phyloP scores from a whole-genome alignment of 139 green algal species.

The Monoraphidium neglectum region DNA sequence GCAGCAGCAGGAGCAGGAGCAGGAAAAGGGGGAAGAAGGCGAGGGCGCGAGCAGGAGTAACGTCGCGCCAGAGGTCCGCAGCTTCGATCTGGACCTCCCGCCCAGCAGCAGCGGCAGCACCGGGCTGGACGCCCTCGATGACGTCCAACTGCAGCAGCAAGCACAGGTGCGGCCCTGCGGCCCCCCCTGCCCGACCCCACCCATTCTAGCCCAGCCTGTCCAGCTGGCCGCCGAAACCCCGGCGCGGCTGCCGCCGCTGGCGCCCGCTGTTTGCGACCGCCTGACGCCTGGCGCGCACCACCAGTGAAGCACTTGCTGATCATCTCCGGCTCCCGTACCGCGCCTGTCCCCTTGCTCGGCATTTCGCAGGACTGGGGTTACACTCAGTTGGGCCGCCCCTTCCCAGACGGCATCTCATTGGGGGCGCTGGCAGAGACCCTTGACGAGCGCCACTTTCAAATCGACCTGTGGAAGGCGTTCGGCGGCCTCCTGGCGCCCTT shows the following conservation, averaged over 20 bases:
- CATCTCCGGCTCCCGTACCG: background rate
- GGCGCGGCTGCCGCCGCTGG: too few species aligned
- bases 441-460: background rate
- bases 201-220: too few species aligned
- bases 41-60: too few species aligned
- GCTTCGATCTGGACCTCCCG: too few species aligned
- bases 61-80: too few species aligned
- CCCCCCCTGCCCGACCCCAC: too few species aligned
- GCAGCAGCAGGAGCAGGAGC: too few species aligned
- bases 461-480: slow-evolving; percentile 19
- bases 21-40: too few species aligned
- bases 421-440: slow-evolving; percentile 7
- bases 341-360: background rate
- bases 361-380: slow-evolving; percentile 23
- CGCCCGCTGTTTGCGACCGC: too few species aligned
- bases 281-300: too few species aligned
- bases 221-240: too few species aligned
- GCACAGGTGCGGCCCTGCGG: background rate
- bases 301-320: background rate
- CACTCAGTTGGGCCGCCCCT: slow-evolving; percentile 14
- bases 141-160: slow-evolving; percentile 17
- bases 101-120: background rate
- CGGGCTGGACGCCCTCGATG: background rate
- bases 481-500: slow-evolving; percentile 19
- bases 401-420: slow-evolving; percentile 26